Percentiles rank a stretch among this genome's conserved stretches.
Evolutionary conservation across 2,329 filamentous ascomycete genomes (phyloP).

Genomic region (Fusarium lateritium): DNA sequence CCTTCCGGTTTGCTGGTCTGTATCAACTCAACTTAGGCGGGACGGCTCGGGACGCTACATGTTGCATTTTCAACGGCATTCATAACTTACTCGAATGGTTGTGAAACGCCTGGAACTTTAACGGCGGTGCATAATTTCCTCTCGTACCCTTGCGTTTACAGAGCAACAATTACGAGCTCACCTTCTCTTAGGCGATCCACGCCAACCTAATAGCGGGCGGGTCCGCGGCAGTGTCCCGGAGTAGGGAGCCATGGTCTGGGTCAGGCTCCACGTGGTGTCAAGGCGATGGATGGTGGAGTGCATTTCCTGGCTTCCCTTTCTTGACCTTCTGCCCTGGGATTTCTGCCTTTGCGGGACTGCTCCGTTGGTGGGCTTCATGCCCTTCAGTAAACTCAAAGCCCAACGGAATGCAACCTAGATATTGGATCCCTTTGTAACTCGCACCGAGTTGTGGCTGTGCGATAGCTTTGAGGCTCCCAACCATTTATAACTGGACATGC

Average conservation of each 20-base stretch:
- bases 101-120: slow-evolving; percentile 13
- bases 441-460: background rate
- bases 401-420: slow-evolving; percentile 24
- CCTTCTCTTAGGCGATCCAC: slow-evolving; percentile 31
- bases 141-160: slow-evolving; percentile 18
- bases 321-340: background rate
- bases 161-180: slow-evolving; percentile 23
- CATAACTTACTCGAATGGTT: slow-evolving; percentile 3
- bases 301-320: slow-evolving; percentile 28
- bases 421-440: background rate
- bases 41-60: slow-evolving; percentile 12
- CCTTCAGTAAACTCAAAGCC: slow-evolving; percentile 7
- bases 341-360: slow-evolving; percentile 16
- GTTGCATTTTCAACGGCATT: slow-evolving; percentile 10
- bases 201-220: slow-evolving; percentile 38
- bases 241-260: slow-evolving; percentile 46
- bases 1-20: background rate
- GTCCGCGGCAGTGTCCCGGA: slow-evolving; percentile 51
- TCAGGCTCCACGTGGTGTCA: slow-evolving; percentile 50
- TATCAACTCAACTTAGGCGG: slow-evolving; percentile 12
- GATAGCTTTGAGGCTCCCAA: slow-evolving; percentile 8
- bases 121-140: slow-evolving; percentile 21
- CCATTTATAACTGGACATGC: background rate
- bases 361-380: slow-evolving; percentile 6
- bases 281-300: slow-evolving; percentile 45